Evolutionary conservation across 768 basidiomycete species (phyloP).

Genomic region (Lentinula sp.): DNA sequence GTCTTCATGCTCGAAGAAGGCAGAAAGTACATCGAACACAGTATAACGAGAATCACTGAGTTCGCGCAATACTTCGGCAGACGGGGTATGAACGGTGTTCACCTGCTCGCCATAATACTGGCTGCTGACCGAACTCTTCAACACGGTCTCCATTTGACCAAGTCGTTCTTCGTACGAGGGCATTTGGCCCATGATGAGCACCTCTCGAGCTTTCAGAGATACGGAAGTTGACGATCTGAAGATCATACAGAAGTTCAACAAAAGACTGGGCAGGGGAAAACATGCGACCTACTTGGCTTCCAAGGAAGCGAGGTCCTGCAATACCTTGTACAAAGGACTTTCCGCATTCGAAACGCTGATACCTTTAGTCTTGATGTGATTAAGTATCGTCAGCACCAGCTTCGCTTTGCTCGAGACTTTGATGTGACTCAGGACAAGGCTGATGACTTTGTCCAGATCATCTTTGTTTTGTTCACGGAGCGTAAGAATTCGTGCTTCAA

Average conservation of each 20-base stretch:
- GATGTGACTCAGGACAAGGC: constrained; percentile 89
- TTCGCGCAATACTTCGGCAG: constrained; percentile 83
- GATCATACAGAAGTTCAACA: not conserved
- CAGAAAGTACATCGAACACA: constrained; percentile 93
- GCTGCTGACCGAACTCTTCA: constrained; percentile 82
- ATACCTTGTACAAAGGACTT: constrained; percentile 64
- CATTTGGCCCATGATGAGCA: constrained; percentile 92
- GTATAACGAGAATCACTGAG: constrained; percentile 95
- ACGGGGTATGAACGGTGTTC: constrained; percentile 51
- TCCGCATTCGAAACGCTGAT: constrained; percentile 74
- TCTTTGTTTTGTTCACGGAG: constrained; percentile 93
- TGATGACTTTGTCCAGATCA: constrained; percentile 81
- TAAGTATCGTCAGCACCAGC: constrained; percentile 78
- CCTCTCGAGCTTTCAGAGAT: constrained; percentile 93
- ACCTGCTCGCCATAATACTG: constrained; percentile 83
- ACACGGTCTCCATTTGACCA: constrained; percentile 89
- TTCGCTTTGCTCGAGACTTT: constrained; percentile 92
- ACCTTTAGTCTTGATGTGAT: constrained; percentile 81
- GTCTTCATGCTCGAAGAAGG: constrained; percentile 89
- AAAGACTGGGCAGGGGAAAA: not conserved
- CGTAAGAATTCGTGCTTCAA: constrained; percentile 85
- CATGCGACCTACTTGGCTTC: constrained; percentile 70
- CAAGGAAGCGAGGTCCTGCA: constrained; percentile 77
- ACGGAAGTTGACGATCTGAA: constrained; percentile 83
- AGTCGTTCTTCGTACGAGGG: constrained; percentile 95